These are phyloP conservation scores for Leccinum subgranulosum DNA, from an alignment of 768 basidiomycete genomes.

Conservation along the genomic window DNA sequence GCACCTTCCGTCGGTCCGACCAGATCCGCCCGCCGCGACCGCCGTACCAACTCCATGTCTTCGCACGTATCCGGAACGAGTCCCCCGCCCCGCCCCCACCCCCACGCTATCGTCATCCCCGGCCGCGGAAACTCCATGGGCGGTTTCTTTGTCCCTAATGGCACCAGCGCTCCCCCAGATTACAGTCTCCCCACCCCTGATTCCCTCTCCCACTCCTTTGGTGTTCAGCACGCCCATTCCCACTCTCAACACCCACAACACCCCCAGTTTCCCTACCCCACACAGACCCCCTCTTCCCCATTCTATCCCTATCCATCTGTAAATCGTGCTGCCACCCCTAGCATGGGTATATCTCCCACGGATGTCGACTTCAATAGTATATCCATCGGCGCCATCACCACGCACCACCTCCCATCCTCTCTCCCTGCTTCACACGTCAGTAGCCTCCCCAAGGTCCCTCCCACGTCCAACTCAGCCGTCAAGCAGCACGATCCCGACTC, in stretches of 20 bases:
- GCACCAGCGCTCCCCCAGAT: constrained; percentile 27
- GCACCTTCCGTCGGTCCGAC: constrained; percentile 46
- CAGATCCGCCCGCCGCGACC: constrained; percentile 45
- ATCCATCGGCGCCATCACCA: constrained; percentile 14
- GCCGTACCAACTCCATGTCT: constrained; percentile 60
- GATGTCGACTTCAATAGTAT: constrained; percentile 23
- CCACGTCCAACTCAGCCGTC: neutral
- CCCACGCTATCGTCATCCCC: constrained; percentile 73
- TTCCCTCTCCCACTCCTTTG: constrained; percentile 30
- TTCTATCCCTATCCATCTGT: constrained; percentile 26
- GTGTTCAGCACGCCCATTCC: constrained; percentile 31
- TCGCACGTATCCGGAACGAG: constrained; percentile 52
- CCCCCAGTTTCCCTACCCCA: constrained; percentile 22
- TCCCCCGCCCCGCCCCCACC: constrained; percentile 44
- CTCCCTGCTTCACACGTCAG: constrained; percentile 12
- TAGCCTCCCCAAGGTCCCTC: constrained; percentile 13
- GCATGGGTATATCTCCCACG: constrained; percentile 26
- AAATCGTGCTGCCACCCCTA: constrained; percentile 14
- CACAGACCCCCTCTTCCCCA: constrained; percentile 29
- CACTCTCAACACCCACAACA: constrained; percentile 23
- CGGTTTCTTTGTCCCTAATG: constrained; percentile 31
- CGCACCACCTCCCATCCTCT: constrained; percentile 23
- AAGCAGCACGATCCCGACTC: constrained; percentile 23
- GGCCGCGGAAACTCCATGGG: constrained; percentile 33
- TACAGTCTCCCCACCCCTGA: constrained; percentile 47